Base-by-base conservation (phyloP, 2,329 filamentous ascomycete genomes). In the Tothia fuscella region DNA sequence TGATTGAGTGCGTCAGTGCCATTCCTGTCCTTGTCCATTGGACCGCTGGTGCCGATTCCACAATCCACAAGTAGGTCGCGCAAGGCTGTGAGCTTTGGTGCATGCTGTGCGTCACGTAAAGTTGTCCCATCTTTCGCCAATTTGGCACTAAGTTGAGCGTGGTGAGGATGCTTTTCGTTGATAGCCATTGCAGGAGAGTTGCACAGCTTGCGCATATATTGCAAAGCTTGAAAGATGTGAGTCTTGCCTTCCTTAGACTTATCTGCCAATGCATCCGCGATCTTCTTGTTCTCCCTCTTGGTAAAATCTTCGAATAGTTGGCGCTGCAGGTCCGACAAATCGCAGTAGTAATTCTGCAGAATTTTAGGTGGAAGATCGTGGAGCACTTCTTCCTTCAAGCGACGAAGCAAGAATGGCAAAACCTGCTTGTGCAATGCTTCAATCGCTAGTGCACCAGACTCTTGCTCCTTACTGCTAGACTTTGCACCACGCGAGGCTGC, bases 161-260 rank as follows among this genome's bases (percentile, higher is more conserved):
- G 98, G 48, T 91, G 76, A 56, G 82, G 85, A 62, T 93, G 89
- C 14, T 79, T 85, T 40, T 91, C 87, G 56, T 95, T 96, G 71
- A 98, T 85, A 7, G 98, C 91, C 49, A 98, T 72, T 0, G 91
- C 87, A 0, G 91, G 91, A 3, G 91, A 95, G 59, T 98, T 98
- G 72, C 91, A 98, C 5, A 98, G 76, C 65, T 96, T 96, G 47
- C 93, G 86, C 93, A 98, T 98, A 64, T 98, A 98, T 59, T 98
- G 93, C 33, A 98, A 65, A 3, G 93, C 91, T 60, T 96, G 89
- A 81, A 98, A 98, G 51, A 98, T 98, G 60, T 98, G 91, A 59
- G 93, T 84, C 61, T 98, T 98, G 50, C 87, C 80, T 48, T 93
- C 85, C 58, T 93, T 93, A 56, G 95, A 89, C 21, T 52, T 54